Evolutionary conservation across 2,329 filamentous ascomycete genomes (phyloP), one percentile per base, ranked within the genome.

Genomic region (Fusarium beomiforme): DNA sequence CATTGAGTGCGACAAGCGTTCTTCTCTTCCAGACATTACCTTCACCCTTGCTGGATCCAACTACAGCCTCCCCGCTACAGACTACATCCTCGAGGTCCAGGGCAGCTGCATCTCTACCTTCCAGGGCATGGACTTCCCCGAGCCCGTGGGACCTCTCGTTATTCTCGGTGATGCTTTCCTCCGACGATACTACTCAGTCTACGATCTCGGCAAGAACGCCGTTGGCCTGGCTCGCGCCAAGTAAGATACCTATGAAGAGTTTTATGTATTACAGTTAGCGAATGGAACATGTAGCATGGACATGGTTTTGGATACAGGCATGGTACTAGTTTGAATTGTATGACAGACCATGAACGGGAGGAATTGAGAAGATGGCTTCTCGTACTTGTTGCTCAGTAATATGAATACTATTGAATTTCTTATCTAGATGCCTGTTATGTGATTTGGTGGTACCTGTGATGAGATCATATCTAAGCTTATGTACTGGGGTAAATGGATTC

Each of bases 21-120:
- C 92, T 80, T 88, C 86, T 71, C 91, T 99, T 55, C 95, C 96
- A 73, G 95, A 98, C 78, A 88, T 99, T 76, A 94, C 92, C 77
- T 98, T 99, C 85, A 95, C 89, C 72, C 90, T 99, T 53, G 90
- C 89, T 74, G 96, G 96, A 72, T 90, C 97, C 85, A 93, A 98
- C 87, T 99, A 98, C 87, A 92, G 91, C 80, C 97, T 99, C 76
- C 86, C 88, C 61, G 85, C 96, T 19, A 92, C 92, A 73, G 96
- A 99, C 85, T 99, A 99, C 86, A 95, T 98, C 76, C 91, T 99
- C 42, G 95, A 99, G 84, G 90, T 98, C 44, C 93, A 95, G 80
- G 96, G 95, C 76, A 95, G 92, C 81, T 99, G 96, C 84, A 97
- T 99, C 83, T 98, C 94, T 70, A 93, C 94, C 76, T 97, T 99